These are phyloP conservation scores for Lachancea fermentati DNA, from an alignment of 805 yeast genomes.

Conservation along the genomic window DNA sequence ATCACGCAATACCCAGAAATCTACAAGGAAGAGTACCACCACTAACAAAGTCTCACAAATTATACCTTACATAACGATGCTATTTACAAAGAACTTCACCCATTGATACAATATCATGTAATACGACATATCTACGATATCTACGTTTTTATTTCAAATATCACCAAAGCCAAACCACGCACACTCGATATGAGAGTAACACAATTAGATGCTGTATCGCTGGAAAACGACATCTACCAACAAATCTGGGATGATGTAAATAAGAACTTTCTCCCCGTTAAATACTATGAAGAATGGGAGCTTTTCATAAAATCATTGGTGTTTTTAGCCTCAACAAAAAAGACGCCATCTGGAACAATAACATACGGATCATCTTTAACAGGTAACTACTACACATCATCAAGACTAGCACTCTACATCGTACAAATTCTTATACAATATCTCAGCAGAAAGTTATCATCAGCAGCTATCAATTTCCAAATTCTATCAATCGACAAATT, in stretches of 20 bases:
- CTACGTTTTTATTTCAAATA: too few species aligned
- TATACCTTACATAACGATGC: too few species aligned
- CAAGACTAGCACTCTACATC: slow-evolving; percentile 13
- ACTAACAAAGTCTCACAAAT: too few species aligned
- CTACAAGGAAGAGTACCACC: too few species aligned
- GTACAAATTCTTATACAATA: slow-evolving; percentile 15
- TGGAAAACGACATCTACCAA: slow-evolving; percentile 18
- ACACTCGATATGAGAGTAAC: slow-evolving; percentile 13
- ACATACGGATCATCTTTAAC: slow-evolving; percentile 18
- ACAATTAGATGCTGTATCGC: slow-evolving; percentile 19
- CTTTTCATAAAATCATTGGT: slow-evolving; percentile 18
- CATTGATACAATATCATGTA: too few species aligned
- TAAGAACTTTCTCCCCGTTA: slow-evolving; percentile 4
- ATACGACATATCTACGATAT: too few species aligned
- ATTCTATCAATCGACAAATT: not conserved
- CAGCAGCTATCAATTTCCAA: not conserved
- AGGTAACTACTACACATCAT: slow-evolving; percentile 14
- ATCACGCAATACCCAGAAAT: too few species aligned
- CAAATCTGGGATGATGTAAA: slow-evolving; percentile 16
- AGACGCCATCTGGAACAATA: not conserved
- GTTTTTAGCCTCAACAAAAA: slow-evolving; percentile 17
- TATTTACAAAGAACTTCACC: too few species aligned
- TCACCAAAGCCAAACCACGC: not conserved
- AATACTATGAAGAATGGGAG: slow-evolving; percentile 17
- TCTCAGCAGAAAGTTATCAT: slow-evolving; percentile 8